Evolutionary conservation across 2,329 filamentous ascomycete genomes (phyloP).

Genomic region (Exophiala dermatitidis): DNA sequence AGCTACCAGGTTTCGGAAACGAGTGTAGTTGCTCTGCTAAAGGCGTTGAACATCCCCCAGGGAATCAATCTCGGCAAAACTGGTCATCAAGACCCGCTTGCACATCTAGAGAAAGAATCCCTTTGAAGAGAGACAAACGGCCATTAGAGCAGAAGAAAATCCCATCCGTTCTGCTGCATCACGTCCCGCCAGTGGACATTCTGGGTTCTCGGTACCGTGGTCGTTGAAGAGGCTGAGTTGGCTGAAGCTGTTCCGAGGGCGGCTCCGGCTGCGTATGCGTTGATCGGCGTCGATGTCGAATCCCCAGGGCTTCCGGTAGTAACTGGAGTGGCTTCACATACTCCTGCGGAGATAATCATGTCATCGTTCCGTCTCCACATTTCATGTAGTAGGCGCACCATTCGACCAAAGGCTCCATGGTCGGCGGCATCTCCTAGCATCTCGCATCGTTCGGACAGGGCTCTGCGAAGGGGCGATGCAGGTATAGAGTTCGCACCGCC

Average conservation of each 20-base stretch:
- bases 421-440: slow-evolving; percentile 69
- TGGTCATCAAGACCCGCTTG: slow-evolving; percentile 10
- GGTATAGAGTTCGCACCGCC: slow-evolving; percentile 71
- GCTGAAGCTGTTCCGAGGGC: slow-evolving; percentile 1
- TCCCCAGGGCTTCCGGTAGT: slow-evolving; percentile 24
- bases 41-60: neutral
- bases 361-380: slow-evolving; percentile 73
- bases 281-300: slow-evolving; percentile 21
- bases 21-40: slow-evolving; percentile 10
- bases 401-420: slow-evolving; percentile 78
- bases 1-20: slow-evolving; percentile 5
- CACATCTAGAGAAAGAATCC: slow-evolving; percentile 13
- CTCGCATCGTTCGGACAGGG: slow-evolving; percentile 68
- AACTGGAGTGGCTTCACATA: slow-evolving; percentile 27
- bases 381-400: slow-evolving; percentile 69
- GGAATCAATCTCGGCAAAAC: slow-evolving; percentile 6
- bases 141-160: slow-evolving; percentile 69
- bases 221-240: slow-evolving; percentile 28
- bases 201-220: slow-evolving; percentile 35
- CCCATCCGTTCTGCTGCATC: slow-evolving; percentile 86
- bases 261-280: neutral
- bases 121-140: neutral
- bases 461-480: slow-evolving; percentile 64
- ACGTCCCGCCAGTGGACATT: slow-evolving; percentile 91
- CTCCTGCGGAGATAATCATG: slow-evolving; percentile 34